Percentiles rank a stretch among this genome's conserved stretches.
Conservation (phyloP, 495 filamentous ascomycete species). For the Aspergillus avenaceus region DNA sequence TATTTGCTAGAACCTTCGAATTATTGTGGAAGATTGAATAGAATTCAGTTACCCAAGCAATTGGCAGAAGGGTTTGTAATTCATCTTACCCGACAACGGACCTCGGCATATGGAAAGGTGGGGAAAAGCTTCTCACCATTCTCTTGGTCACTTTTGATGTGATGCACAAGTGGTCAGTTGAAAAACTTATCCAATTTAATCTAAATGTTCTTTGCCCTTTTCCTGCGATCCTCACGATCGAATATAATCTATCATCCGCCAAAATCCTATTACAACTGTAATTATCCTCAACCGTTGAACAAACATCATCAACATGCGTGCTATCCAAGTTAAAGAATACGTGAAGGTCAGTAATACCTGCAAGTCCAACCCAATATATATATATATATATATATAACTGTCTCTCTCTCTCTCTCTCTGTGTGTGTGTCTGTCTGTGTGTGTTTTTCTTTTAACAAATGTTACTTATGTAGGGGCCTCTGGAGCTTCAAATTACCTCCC, state of each 20-base stretch:
- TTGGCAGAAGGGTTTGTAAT: neutral
- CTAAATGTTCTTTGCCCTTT: neutral
- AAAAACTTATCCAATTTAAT: neutral
- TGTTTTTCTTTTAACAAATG: conserved; percentile 1
- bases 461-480: conserved; percentile 57
- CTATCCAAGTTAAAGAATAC: conserved; percentile 77
- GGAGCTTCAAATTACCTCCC: conserved; percentile 68
- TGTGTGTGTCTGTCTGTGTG: no score
- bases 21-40: no score
- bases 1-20: no score
- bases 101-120: conserved; percentile 23
- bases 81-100: conserved; percentile 21
- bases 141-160: neutral
- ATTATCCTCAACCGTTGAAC: no score
- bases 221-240: no score
- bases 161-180: neutral
- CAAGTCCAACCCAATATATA: neutral
- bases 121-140: conserved; percentile 14
- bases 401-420: no score
- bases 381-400: neutral
- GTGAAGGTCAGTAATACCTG: conserved; percentile 57
- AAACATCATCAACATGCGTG: conserved; percentile 69
- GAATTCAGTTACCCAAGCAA: neutral
- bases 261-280: no score
- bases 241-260: no score